Evolutionary conservation across 768 basidiomycete genomes (phyloP).

Genomic region (Gymnopilus dilepis): DNA sequence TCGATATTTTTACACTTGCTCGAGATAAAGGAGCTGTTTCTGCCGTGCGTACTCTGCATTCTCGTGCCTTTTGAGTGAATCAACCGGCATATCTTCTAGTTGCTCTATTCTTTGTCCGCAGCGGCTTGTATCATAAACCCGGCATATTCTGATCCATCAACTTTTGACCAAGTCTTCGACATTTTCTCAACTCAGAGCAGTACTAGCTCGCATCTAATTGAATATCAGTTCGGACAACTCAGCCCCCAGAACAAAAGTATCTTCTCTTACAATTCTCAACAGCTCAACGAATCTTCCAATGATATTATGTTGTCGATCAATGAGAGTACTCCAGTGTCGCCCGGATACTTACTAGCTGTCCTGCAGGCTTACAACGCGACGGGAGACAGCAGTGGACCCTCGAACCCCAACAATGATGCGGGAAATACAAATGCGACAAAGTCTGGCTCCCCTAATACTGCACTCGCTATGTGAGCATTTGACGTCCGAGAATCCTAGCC

Average conservation of each 20-base stretch:
- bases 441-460: constrained; percentile 46
- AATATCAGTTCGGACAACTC: constrained; percentile 66
- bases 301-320: constrained; percentile 49
- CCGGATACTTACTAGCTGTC: constrained; percentile 74
- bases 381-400: constrained; percentile 26
- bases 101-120: constrained; percentile 79
- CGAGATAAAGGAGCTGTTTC: constrained; percentile 79
- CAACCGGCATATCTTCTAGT: constrained; percentile 40
- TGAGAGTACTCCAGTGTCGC: constrained; percentile 45
- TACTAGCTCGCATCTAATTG: constrained; percentile 59
- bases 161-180: constrained; percentile 76
- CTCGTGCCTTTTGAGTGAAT: neutral
- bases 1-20: constrained; percentile 86
- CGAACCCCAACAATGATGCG: constrained; percentile 30
- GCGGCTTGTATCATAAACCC: constrained; percentile 77
- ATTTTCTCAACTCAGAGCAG: constrained; percentile 76
- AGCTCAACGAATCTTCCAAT: constrained; percentile 59
- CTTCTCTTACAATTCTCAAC: constrained; percentile 63
- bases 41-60: constrained; percentile 54
- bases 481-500: constrained; percentile 1
- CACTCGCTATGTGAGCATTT: constrained; percentile 73
- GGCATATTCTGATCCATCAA: constrained; percentile 64
- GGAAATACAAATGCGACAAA: constrained; percentile 24
- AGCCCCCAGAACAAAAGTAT: constrained; percentile 54
- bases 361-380: constrained; percentile 71